phyloP scores from a whole-genome alignment of 345 rosid genomes.

The Populus tremula region DNA sequence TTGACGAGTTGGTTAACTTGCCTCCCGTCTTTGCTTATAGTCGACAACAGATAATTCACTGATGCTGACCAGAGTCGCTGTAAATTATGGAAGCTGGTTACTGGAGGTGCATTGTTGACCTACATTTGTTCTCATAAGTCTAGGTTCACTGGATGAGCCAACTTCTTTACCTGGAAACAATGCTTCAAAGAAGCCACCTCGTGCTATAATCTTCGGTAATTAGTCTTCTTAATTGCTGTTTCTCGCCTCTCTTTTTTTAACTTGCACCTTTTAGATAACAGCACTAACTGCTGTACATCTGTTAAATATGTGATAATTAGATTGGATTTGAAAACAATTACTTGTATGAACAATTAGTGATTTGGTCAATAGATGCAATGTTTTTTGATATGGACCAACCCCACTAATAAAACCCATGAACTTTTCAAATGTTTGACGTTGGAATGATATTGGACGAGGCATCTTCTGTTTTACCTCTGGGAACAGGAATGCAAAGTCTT shows the following conservation, averaged over 20 bases:
- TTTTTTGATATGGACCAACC: constrained; percentile 19
- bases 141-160: background rate
- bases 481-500: background rate
- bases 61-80: background rate
- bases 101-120: background rate
- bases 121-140: no score
- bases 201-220: background rate
- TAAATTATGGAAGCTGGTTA: background rate
- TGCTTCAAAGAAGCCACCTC: background rate
- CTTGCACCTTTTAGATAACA: background rate
- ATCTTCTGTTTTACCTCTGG: background rate
- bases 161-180: background rate
- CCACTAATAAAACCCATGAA: constrained; percentile 11
- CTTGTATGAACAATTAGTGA: background rate
- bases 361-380: background rate
- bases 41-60: background rate
- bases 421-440: background rate
- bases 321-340: background rate
- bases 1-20: background rate
- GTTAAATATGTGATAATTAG: background rate
- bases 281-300: background rate
- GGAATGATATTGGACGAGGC: background rate
- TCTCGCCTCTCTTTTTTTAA: background rate
- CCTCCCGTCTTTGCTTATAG: background rate
- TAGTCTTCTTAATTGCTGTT: background rate